Base-by-base conservation (phyloP, 1,139 yeast genomes). In the Blastobotrys illinoisensis region DNA sequence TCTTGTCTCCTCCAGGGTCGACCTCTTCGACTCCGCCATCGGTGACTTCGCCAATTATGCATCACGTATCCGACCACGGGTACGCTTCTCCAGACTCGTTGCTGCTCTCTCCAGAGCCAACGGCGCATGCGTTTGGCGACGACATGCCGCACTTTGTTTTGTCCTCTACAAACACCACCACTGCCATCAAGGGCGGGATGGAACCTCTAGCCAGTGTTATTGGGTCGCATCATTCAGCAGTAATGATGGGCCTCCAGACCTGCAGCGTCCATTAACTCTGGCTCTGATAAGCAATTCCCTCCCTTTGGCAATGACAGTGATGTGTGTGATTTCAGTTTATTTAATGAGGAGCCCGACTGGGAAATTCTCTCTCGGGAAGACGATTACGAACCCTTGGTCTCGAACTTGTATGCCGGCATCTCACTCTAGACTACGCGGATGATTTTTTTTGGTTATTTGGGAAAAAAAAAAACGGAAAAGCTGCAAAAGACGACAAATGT, bases 201-300 rank as follows among this genome's bases (percentile, higher is more conserved):
- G 24, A 28, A 47, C 32, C 43, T 52, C 46, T 36, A 16, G 36
- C 44, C 54, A 28, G 46, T 47, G 36, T 32, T 44, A 44, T 44
- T 51, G 54, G 60, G 70, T 63, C 75, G 76, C 76, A 73, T 71
- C 76, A 73, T 71, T 72, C 76, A 65, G 76, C 76, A 71, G 76
- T 60, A 73, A 64, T 73, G 76, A 62, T 71, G 74, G 60, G 57
- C 57, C 52, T 56, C 56, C 52, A 58, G 76, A 63, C 75, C 76
- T 54, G 76, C 76, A 70, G 76, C 76, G 76, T 72, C 76, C 67
- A 32, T 32, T 32, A 32, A 32, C 40, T 32, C 40, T 32, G 40
- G 16, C 16, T n/a, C 3, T 32, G 40, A 32, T 32, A 32, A 32
- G 40, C 40, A 32, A 32, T 13, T 32, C 40, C 40, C 16, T 32